Base-by-base conservation (phyloP, 805 yeast genomes). In the Diddensiella santjacobensis region DNA sequence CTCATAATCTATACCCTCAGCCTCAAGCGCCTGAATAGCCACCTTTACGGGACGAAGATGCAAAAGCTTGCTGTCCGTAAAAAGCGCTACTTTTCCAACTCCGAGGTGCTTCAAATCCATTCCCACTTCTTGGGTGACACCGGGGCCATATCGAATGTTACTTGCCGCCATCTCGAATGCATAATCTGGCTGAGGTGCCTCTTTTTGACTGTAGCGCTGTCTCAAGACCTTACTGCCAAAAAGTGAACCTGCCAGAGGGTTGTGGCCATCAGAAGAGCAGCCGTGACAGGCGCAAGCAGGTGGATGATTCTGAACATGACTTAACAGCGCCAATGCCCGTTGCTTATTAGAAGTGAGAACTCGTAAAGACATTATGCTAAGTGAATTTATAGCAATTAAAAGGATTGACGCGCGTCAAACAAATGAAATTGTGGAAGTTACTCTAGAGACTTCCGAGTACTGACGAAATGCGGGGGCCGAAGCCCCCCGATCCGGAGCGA, bases 161-260 rank as follows among this genome's bases (percentile, higher is more conserved):
- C 66, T 59, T 3, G 71, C 67, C 4, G 72, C 71, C 65, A 68
- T 57, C 50, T 68, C 71, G 47, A 68, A 68, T 11, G 72, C 72
- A 47, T 68, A 68, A 46, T 68, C 72, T 31, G 60, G 57, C 35
- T 56, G 42, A 13, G 40, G 42, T 6, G 53, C 47, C 11, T 39
- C 33, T 17, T 45, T 48, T 38, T 20, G 43, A 31, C 47, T 45
- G 40, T 44, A 56, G 11, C 55, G 51, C 23, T 46, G 40, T 19
- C 22, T 35, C 42, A 50, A 39, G n/a, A 54, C 13, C 22, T 45
- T 49, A 10, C 57, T 56, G 10, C 53, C 55, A 6, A 33, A 29
- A 18, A 48, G 15, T 10, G 54, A 49, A 8, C 45, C 37, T 15
- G 47, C 41, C n/a, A 48, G 52, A 4, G 51, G 47, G 22, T 45